These are phyloP conservation scores for Ophiostoma ulmi DNA, from an alignment of 2,329 filamentous ascomycete species.

Conservation along the genomic window DNA sequence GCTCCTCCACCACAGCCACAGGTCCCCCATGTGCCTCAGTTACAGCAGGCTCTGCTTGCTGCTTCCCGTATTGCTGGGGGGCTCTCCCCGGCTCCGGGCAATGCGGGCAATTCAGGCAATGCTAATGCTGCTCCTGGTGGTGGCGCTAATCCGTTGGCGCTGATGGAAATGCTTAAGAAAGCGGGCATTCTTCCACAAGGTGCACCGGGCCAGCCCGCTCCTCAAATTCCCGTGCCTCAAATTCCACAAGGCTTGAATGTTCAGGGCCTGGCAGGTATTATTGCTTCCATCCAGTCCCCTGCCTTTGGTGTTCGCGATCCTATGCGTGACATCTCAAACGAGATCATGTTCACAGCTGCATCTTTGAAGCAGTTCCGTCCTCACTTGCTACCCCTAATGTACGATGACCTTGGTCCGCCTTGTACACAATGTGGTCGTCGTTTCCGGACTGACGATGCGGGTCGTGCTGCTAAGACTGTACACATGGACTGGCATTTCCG, in stretches of 20 bases:
- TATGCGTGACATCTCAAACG: conserved; percentile 35
- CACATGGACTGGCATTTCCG: conserved; percentile 99
- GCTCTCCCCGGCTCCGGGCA: not conserved
- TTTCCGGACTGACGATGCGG: conserved; percentile 71
- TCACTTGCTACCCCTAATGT: conserved; percentile 55
- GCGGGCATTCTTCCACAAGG: conserved; percentile 54
- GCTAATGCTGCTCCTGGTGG: conserved; percentile 39
- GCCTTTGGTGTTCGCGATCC: conserved; percentile 24
- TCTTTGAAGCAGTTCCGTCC: conserved; percentile 73
- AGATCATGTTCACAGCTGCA: conserved; percentile 57
- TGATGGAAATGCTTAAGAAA: conserved; percentile 63
- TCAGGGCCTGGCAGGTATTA: conserved; percentile 32
- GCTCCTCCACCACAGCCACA: conserved; percentile 32
- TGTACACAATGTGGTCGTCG: conserved; percentile 89
- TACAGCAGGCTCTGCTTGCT: conserved; percentile 13
- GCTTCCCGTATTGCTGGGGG: conserved; percentile 6
- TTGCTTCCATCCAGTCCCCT: conserved; percentile 29
- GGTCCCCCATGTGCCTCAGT: not conserved
- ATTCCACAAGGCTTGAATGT: conserved; percentile 27
- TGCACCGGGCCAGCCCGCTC: conserved; percentile 32
- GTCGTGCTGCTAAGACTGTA: conserved; percentile 77
- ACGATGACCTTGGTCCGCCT: conserved; percentile 76
- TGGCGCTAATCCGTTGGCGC: conserved; percentile 45
- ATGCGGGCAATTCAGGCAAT: not conserved
- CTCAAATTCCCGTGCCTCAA: not conserved